These are phyloP conservation scores for Penium margaritaceum DNA, from an alignment of 139 green algal species.

Conservation along the genomic window DNA sequence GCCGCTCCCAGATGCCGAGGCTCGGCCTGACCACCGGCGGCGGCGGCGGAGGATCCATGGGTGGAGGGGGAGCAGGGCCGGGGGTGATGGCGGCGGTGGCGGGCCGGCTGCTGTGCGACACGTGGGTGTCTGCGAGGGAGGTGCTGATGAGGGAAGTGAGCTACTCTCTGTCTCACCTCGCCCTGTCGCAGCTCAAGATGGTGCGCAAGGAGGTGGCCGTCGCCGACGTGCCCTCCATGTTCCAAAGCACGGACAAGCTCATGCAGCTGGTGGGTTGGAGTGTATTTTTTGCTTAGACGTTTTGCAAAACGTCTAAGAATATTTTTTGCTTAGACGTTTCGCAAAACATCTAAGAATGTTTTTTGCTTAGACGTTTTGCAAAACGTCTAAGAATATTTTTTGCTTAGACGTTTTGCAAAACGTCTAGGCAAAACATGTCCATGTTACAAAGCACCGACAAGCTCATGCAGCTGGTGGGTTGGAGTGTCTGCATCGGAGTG, in stretches of 20 bases:
- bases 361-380: too few relatives aligned
- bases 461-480: too few relatives aligned
- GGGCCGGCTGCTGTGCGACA: constrained; percentile 90
- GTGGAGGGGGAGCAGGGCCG: constrained; percentile 71
- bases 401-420: too few relatives aligned
- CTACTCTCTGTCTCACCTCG: constrained; percentile 83
- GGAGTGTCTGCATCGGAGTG: too few relatives aligned
- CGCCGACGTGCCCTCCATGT: constrained; percentile 53
- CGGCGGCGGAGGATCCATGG: constrained; percentile 63
- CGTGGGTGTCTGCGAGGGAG: constrained; percentile 83
- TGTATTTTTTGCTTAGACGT: too few relatives aligned
- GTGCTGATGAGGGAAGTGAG: constrained; percentile 78
- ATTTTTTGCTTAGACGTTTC: too few relatives aligned
- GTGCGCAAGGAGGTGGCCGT: constrained; percentile 61
- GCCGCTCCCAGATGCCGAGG: constrained; percentile 72
- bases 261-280: constrained; percentile 64
- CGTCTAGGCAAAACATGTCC: too few relatives aligned
- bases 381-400: too few relatives aligned
- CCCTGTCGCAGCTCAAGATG: constrained; percentile 68
- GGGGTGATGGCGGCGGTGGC: constrained; percentile 64
- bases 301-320: too few relatives aligned
- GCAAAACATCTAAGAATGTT: too few relatives aligned
- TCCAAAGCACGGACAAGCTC: constrained; percentile 47
- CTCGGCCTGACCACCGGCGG: too few relatives aligned
- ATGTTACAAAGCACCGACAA: too few relatives aligned